Conservation (phyloP, 495 filamentous ascomycete genomes). For the Daldinia childiae region DNA sequence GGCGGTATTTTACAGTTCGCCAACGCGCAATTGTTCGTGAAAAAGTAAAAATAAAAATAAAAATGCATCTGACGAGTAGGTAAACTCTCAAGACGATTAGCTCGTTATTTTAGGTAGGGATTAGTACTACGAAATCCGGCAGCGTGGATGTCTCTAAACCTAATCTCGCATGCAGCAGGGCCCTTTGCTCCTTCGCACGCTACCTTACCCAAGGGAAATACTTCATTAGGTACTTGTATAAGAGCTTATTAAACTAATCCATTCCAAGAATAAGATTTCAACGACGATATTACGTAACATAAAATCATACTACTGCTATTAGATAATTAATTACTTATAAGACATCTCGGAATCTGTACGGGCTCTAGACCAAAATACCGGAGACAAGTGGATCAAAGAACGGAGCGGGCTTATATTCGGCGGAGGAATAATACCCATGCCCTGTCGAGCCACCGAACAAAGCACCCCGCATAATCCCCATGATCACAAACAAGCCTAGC, state of each 20-base stretch:
- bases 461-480: conserved; percentile 10
- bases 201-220: not conserved
- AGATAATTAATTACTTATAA: not conserved
- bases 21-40: conserved; percentile 25
- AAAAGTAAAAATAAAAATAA: too few species aligned
- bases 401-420: conserved; percentile 14
- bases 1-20: not conserved
- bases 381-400: conserved; percentile 25
- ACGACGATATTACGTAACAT: not conserved
- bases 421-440: conserved; percentile 13
- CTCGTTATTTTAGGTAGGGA: not conserved
- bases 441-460: conserved; percentile 15
- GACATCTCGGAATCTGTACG: not conserved
- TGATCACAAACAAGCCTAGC: conserved; percentile 2
- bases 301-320: not conserved
- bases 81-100: not conserved
- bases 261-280: not conserved
- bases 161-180: conserved; percentile 29
- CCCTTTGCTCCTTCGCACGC: conserved; percentile 2
- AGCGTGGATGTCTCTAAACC: conserved; percentile 34
- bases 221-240: not conserved
- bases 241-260: conserved; percentile 5
- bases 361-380: conserved; percentile 15
- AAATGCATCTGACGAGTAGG: not conserved
- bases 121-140: conserved; percentile 23